Conservation (phyloP, 2,329 filamentous ascomycete species). For the Fusarium tricinctum region DNA sequence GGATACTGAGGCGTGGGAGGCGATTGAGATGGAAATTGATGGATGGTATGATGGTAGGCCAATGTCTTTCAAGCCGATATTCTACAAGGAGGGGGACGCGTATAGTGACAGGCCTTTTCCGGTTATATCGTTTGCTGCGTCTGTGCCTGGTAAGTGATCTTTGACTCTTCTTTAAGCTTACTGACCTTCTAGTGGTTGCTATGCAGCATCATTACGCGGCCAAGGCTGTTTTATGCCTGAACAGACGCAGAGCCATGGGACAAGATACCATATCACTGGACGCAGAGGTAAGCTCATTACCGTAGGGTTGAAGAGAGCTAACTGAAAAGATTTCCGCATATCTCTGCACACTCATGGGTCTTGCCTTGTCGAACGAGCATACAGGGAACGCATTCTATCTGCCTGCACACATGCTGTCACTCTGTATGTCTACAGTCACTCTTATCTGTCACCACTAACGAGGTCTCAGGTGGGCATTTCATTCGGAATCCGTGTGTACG, state of each 20-base stretch:
- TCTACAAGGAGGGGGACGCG: not conserved
- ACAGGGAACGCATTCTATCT: conserved; percentile 9
- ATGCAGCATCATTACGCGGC: conserved; percentile 23
- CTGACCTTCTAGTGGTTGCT: not conserved
- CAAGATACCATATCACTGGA: fast-evolving
- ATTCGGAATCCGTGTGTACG: not conserved
- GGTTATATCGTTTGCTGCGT: not conserved
- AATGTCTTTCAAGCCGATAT: conserved; percentile 5
- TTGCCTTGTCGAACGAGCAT: conserved; percentile 2
- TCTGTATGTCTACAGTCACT: not conserved
- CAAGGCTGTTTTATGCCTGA: not conserved
- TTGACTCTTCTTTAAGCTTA: fast-evolving
- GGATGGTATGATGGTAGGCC: conserved; percentile 3
- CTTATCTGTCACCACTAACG: fast-evolving
- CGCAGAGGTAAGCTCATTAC: fast-evolving
- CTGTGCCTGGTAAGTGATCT: conserved; percentile 1
- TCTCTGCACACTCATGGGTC: conserved; percentile 12
- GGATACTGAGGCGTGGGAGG: not conserved
- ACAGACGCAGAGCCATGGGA: not conserved
- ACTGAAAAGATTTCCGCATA: not conserved
- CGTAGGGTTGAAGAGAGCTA: not conserved
- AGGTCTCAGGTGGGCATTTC: conserved; percentile 2
- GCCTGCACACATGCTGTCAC: conserved; percentile 14
- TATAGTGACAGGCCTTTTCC: not conserved
- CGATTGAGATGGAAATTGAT: not conserved